Evolutionary conservation across 306 rosid genomes (phyloP).

Genomic region (Mimosa pudica): DNA sequence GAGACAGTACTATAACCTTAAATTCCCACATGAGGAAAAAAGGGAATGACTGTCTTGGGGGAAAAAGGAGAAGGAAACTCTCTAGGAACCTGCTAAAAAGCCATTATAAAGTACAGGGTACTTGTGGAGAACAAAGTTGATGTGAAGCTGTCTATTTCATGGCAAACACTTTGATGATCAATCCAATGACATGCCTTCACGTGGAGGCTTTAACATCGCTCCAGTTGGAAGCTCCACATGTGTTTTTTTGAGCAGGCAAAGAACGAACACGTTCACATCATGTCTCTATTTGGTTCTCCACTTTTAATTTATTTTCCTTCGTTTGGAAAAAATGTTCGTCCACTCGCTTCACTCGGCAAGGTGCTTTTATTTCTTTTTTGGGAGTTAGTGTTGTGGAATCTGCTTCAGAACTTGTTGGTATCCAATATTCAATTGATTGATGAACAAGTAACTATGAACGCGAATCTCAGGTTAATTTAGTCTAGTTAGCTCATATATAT

Average conservation of each 20-base stretch:
- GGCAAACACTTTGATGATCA: constrained; percentile 2
- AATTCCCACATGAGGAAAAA: constrained; percentile 58
- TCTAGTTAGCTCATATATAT: neutral
- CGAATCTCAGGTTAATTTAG: constrained; percentile 41
- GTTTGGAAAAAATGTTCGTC: constrained; percentile 32
- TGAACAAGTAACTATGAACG: neutral
- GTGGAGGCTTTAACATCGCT: constrained; percentile 28
- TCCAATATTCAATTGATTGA: neutral
- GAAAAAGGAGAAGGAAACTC: constrained; percentile 34
- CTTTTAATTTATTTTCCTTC: neutral
- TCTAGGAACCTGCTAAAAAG: constrained; percentile 41
- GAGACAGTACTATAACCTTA: constrained; percentile 45
- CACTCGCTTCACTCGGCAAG: constrained; percentile 39
- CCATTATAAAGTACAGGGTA: constrained; percentile 10
- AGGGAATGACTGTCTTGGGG: constrained; percentile 4
- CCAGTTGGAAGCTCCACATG: constrained; percentile 47
- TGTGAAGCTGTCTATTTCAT: constrained; percentile 33
- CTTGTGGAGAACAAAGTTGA: constrained; percentile 35
- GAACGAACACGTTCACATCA: constrained; percentile 33
- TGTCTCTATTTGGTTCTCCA: constrained; percentile 25
- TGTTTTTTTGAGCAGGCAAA: constrained; percentile 37
- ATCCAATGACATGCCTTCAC: constrained; percentile 22
- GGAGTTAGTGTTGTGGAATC: constrained; percentile 28
- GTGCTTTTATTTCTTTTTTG: constrained; percentile 33
- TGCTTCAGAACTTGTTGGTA: neutral